These are phyloP conservation scores for Diplodia scrobiculata DNA, from an alignment of 2,329 filamentous ascomycete species.

Conservation along the genomic window DNA sequence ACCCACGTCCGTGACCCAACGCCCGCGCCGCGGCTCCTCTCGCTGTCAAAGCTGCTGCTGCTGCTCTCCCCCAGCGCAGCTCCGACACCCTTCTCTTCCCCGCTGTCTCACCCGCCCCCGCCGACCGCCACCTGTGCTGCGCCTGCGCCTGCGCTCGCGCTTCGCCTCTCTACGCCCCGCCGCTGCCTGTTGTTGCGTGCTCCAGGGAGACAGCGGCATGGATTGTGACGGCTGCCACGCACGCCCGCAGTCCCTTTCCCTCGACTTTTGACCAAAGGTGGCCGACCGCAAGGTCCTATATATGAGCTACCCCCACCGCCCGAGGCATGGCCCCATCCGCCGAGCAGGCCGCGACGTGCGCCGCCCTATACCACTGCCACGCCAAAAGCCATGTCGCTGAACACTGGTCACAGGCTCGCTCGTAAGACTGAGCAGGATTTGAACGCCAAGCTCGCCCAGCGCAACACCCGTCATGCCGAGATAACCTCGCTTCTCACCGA, in stretches of 20 bases:
- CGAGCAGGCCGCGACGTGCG: constrained; percentile 58
- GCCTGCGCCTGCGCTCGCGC: not conserved
- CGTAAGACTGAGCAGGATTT: constrained; percentile 55
- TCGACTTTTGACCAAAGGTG: constrained; percentile 57
- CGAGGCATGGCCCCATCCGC: constrained; percentile 51
- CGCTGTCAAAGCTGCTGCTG: constrained; percentile 19
- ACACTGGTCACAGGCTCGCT: constrained; percentile 42
- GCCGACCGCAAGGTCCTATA: constrained; percentile 50
- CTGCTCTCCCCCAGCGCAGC: constrained; percentile 16
- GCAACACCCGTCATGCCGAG: constrained; percentile 54
- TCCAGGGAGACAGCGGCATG: constrained; percentile 45
- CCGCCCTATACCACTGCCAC: constrained; percentile 13
- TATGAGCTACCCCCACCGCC: constrained; percentile 39
- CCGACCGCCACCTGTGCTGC: not conserved
- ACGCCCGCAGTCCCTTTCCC: constrained; percentile 51
- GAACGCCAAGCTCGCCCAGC: constrained; percentile 52
- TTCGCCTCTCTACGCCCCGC: not conserved
- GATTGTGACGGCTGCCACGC: constrained; percentile 56
- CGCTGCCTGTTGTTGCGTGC: constrained; percentile 25
- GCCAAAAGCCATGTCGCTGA: constrained; percentile 34
- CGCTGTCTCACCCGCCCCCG: constrained; percentile 9
- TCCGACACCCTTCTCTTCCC: not conserved
- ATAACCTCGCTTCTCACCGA: constrained; percentile 50
- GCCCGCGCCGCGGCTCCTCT: constrained; percentile 20
- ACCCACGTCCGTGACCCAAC: constrained; percentile 19